Conservation (phyloP, 129 eudicot species). For the Glebionis coronaria region DNA sequence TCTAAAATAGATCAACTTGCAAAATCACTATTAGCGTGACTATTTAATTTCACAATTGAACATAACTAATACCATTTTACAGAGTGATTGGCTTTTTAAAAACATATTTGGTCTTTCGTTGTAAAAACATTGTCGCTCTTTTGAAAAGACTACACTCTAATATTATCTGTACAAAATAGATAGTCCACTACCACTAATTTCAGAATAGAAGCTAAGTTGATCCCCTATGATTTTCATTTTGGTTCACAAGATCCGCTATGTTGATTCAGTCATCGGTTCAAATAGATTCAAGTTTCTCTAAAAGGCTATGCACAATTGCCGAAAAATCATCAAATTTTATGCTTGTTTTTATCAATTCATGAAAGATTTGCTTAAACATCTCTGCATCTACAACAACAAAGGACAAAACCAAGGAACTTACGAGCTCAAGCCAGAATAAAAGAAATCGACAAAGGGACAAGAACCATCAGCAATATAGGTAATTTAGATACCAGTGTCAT, state of each 20-base stretch:
- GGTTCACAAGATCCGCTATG: neutral
- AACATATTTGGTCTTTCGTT: neutral
- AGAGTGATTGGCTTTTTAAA: neutral
- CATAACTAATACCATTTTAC: neutral
- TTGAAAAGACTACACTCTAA: too few species aligned
- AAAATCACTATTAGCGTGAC: neutral
- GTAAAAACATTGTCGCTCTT: neutral
- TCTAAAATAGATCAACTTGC: constrained; percentile 1
- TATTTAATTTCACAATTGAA: neutral
- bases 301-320: neutral
- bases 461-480: constrained; percentile 30
- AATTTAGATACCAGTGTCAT: neutral
- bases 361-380: constrained; percentile 79
- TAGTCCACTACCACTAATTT: neutral
- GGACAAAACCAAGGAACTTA: constrained; percentile 88
- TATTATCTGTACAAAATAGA: neutral
- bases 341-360: constrained; percentile 70
- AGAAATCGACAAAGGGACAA: constrained; percentile 47
- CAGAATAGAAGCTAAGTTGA: neutral
- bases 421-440: constrained; percentile 89
- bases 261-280: neutral
- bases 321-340: neutral
- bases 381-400: constrained; percentile 86
- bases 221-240: neutral
- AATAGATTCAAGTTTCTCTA: neutral